Percentiles rank a stretch among this genome's conserved stretches.
Evolutionary conservation across 2,329 filamentous ascomycete genomes (phyloP).

Genomic region (Cytospora chrysosperma): DNA sequence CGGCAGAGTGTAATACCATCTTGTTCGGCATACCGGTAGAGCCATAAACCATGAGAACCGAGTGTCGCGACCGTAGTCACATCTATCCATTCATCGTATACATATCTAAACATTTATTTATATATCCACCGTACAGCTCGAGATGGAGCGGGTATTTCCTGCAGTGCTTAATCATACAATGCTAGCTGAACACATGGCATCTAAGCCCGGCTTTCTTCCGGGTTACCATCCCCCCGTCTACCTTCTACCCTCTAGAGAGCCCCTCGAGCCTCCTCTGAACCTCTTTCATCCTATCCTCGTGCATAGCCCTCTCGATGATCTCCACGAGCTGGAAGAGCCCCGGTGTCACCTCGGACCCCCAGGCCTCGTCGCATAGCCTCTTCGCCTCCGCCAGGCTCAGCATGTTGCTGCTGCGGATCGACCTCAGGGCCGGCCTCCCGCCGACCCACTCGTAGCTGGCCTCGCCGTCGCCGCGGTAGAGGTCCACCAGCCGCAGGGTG

Average conservation of each 20-base stretch:
- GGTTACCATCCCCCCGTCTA: background rate
- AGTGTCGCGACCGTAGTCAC: background rate
- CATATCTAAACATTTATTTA: background rate
- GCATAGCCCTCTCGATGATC: slow-evolving; percentile 28
- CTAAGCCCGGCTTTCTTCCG: background rate
- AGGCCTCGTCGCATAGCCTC: slow-evolving; percentile 37
- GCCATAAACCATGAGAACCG: background rate
- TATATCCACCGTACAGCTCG: background rate
- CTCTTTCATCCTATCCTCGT: slow-evolving; percentile 20
- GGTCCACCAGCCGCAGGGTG: slow-evolving; percentile 32
- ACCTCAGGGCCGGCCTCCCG: slow-evolving; percentile 13
- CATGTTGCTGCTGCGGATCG: slow-evolving; percentile 28
- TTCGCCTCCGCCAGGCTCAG: slow-evolving; percentile 36
- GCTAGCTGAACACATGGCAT: background rate
- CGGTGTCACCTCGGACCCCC: slow-evolving; percentile 37
- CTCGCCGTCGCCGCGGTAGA: slow-evolving; percentile 34
- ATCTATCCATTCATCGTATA: background rate
- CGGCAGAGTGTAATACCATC: background rate
- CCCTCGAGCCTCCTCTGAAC: slow-evolving; percentile 16
- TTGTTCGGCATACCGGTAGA: background rate
- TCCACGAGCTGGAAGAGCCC: slow-evolving; percentile 30
- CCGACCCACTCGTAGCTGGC: slow-evolving; percentile 26
- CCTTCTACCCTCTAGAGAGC: background rate
- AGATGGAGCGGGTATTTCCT: slow-evolving; percentile 1
- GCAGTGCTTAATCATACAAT: background rate